Base-by-base conservation (phyloP, 108 stramenopile genomes). In the Seminavis robusta region DNA sequence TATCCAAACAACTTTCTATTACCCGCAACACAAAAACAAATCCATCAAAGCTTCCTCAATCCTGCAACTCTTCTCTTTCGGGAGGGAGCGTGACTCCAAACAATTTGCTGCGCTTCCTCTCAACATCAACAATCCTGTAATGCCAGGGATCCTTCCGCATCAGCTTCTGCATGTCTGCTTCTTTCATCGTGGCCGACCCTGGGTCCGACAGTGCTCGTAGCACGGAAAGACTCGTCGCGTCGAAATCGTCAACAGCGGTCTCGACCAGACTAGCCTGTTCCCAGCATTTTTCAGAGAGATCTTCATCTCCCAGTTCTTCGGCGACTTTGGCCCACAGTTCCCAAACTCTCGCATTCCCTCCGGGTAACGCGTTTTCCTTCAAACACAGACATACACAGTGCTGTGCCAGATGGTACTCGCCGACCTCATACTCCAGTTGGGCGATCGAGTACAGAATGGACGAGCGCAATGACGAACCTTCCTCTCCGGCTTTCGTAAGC, bases 311-410 rank as follows among this genome's bases (percentile, higher is more conserved):
- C 88, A 80, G 74, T 47, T 57, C 54, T 21, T 43, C 34, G 20
- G 88, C 77, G n/a, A 89, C 67, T 11, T 72, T 56, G 4, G 79
- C 77, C 88, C 88, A 90, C 21, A 86, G 56, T 27, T 54, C 61
- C 88, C 88, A 90, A 26, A 79, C 66, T 33, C 51, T 59, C 15
- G 56, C 65, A 33, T 81, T 76, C 3, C 72, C 71, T 26, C 79
- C 73, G 8, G 82, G 81, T 31, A 78, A 43, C 16, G 63, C 36
- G 47, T 80, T 80, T 44, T 86, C 84, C 56, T 83, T 82, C 39
- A 90, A 49, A 33, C 74, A 77, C 16, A 90, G 56, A 11, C 69
- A 77, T 15, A 90, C 66, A 43, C 79, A 90, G 51, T 90, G 84
- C 56, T 90, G 88, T 20, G 88, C 82, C 21, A 86, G 36, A 40